Conservation (phyloP, 768 basidiomycete species). For the Nidularia pulvinata region DNA sequence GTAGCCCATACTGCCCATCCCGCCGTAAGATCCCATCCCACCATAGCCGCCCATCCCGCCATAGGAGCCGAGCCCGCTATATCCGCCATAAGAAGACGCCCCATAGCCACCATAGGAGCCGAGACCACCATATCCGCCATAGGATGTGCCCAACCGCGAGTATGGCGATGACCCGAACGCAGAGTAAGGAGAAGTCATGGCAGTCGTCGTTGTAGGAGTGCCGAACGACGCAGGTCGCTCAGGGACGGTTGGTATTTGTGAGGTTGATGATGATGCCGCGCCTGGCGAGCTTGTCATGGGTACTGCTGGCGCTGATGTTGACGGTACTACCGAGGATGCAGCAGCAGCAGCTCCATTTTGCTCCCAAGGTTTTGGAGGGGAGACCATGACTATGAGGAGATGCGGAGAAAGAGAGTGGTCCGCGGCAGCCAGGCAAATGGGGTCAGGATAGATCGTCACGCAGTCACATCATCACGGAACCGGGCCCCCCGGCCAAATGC, state of each 20-base stretch:
- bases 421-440: too few species aligned
- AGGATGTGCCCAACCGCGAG: conserved; percentile 24
- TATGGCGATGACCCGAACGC: conserved; percentile 41
- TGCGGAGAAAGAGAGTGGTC: too few species aligned
- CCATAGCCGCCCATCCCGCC: conserved; percentile 40
- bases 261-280: conserved; percentile 8
- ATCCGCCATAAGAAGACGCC: too few species aligned
- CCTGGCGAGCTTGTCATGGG: conserved; percentile 9
- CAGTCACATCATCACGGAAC: too few species aligned
- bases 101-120: conserved; percentile 28
- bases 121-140: conserved; percentile 26
- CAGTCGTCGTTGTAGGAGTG: conserved; percentile 25
- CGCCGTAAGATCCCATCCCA: conserved; percentile 25
- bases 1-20: conserved; percentile 27
- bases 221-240: conserved; percentile 58
- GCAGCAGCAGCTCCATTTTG: conserved; percentile 43
- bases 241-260: conserved; percentile 46
- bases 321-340: conserved; percentile 18
- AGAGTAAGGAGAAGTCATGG: conserved; percentile 29
- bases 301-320: conserved; percentile 16
- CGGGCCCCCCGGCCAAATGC: too few species aligned
- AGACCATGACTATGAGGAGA: conserved; percentile 52
- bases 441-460: too few species aligned
- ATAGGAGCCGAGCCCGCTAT: conserved; percentile 3
- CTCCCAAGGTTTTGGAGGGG: conserved; percentile 93